Evolutionary conservation across 345 rosid species (phyloP), one percentile per base, ranked within the genome.

Genomic region (Cardamine resedifolia): DNA sequence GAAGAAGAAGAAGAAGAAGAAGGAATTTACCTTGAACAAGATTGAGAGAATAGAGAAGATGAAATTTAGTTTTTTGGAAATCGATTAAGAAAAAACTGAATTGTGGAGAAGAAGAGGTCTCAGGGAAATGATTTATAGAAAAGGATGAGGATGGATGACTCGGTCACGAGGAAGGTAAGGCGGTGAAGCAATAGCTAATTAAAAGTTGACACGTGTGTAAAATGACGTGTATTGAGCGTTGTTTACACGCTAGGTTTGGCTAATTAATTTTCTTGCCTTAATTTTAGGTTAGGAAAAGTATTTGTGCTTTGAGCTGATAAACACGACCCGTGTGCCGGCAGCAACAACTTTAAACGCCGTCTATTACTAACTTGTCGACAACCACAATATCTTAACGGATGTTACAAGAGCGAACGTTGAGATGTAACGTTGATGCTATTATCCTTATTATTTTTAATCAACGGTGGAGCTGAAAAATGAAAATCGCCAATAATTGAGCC

Each of bases 121-220:
- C 7, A 20, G 16, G 70, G 10, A 2, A 20, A 14, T 30, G 0
- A 53, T 75, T 75, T 75, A 75, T 68, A 75, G 70, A 11, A 51
- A 27, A 52, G 12, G 69, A 50, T 4, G 67, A 74, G 10, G 47
- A 26, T 1, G 10, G 47, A 26, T 1, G 69, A 77, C 50, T 71
- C 4, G 53, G 70, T 72, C 81, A 78, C 70, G 74, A 73, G 53
- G 38, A 72, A 58, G 19, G 27, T 23, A 5, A 67, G 68, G 75
- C 61, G 57, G 69, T 68, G 56, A 52, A 77, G 10, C 4, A 16
- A 8, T 33, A 43, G 0, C 78, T 26, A 73, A 28, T 9, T 0
- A 30, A 0, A 14, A n/a, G 0, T 0, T 0, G 67, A 62, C 78
- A 73, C 75, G 73, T 71, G 48, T 39, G 6, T 3, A 4, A 0